A percentile compares a stretch with the other conserved stretches of the same genome.
Evolutionary conservation across 495 filamentous ascomycete species (phyloP).

Genomic region (Penicillium pancosmium): DNA sequence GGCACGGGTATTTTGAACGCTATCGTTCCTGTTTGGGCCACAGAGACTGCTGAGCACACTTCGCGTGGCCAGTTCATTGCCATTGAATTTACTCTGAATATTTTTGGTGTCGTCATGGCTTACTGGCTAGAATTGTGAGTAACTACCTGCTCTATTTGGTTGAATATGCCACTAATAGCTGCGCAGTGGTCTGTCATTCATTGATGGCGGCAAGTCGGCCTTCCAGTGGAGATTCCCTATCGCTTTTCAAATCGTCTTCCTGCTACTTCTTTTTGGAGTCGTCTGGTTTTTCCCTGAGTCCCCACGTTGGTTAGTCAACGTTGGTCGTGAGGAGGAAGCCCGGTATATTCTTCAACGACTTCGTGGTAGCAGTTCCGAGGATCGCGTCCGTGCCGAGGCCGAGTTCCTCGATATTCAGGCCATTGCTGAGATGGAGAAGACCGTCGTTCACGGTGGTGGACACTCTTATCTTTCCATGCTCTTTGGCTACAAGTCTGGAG

Average conservation of each 20-base stretch:
- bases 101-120: slow-evolving; percentile 71
- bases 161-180: not conserved
- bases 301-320: slow-evolving; percentile 66
- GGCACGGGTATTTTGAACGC: slow-evolving; percentile 76
- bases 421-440: slow-evolving; percentile 59
- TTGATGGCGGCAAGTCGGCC: slow-evolving; percentile 56
- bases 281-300: slow-evolving; percentile 70
- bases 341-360: slow-evolving; percentile 63
- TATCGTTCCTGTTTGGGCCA: slow-evolving; percentile 73
- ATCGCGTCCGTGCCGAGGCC: slow-evolving; percentile 54
- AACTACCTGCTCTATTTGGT: not conserved
- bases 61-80: slow-evolving; percentile 71
- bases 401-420: slow-evolving; percentile 67
- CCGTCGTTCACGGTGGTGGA: slow-evolving; percentile 43
- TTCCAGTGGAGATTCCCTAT: slow-evolving; percentile 72
- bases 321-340: slow-evolving; percentile 62
- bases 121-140: slow-evolving; percentile 73
- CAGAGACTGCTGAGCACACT: slow-evolving; percentile 68
- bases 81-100: slow-evolving; percentile 75
- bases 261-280: slow-evolving; percentile 49
- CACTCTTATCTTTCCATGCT: slow-evolving; percentile 64
- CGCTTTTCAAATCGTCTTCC: slow-evolving; percentile 69
- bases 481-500: slow-evolving; percentile 62
- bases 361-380: slow-evolving; percentile 59
- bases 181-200: slow-evolving; percentile 56